Base-by-base conservation (phyloP, 495 filamentous ascomycete genomes). In the Echria macrotheca region DNA sequence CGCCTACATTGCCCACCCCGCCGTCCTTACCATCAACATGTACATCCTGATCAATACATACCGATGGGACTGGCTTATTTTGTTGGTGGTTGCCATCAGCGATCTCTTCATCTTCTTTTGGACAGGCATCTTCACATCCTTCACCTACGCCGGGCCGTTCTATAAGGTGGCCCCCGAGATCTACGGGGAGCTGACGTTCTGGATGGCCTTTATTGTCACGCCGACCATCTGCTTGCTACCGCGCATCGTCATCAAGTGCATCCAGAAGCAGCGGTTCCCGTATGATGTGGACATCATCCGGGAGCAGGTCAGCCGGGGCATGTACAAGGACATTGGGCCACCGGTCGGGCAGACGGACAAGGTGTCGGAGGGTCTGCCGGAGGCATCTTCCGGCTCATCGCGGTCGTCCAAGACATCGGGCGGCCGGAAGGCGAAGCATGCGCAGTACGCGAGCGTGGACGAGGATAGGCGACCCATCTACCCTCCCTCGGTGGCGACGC, bases 31-130 rank as follows among this genome's bases (percentile, higher is more conserved):
- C 35, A 93, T 95, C 69, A 99, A 99, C 62, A 63, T 82, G 46
- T 99, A 97, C 72, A 85, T 99, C 57, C 71, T 97, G 53, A 78
- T 99, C 70, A 99, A 99, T 65, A 91, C 86, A 4, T 97, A 93
- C 65, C 77, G 90, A 49, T 97, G 94, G 94, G 94, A 99, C 65
- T 97, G 91, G 91, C 72, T 97, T 58, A 88, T 91, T 54, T 57
- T 87, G 10, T 72, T 96, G 60, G 83, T 95, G 57, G 83, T 90
- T 23, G 62, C 60, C 38, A 76, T 96, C 61, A 95, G 90, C 68
- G 84, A 84, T 51, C 63, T 96, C 21, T 75, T 96, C 59, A 83
- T 97, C 58, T 99, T 86, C 77, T 85, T 95, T 69, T 99, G 93
- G 94, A 96, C 94, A 18, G 91, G 88, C 32, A 78, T 96, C 35